Evolutionary conservation across 2,329 filamentous ascomycete species (phyloP), one percentile per base, ranked within the genome.

Genomic region (Mycogone perniciosa): DNA sequence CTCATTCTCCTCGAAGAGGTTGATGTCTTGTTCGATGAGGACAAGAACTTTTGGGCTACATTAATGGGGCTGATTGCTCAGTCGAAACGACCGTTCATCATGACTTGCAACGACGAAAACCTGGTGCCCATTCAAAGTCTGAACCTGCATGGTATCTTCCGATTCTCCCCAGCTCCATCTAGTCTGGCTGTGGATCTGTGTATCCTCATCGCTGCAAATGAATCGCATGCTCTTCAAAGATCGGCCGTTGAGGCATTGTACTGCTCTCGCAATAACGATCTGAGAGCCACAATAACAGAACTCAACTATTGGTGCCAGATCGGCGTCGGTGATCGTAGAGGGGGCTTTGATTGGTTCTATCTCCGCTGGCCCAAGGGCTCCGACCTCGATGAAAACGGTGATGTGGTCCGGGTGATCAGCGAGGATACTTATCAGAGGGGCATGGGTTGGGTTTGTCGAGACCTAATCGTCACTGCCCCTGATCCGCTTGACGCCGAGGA

Each of bases 271-370:
- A 66, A 76, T 2, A 70, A 77, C 30, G 93, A 99, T 64, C 71
- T 99, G 9, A 84, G 93, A 49, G 89, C 85, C 26, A 84, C 86
- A 2, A 81, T 99, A 44, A 84, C 79, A 50, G 90, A 97, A 54
- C 77, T 99, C 30, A 85, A 95, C 64, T 93, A 95, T 64, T 99
- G 92, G 92, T 99, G 95, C 65, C 93, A 99, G 65, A 90, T 97
- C 69, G 89, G 86, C 0, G 82, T 99, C 7, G 95, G 93, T 5
- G 93, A 96, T 64, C 76, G 82, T n/a, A 87, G 87, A 59, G 87
- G 88, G 20, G 92, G 93, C 0, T 79, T 95, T 41, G 88, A 92
- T 60, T 99, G 95, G 92, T 88, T 95, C 60, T 84, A 86, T 59
- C 81, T 85, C 44, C 79, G 85, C 51, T 92, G 85, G 82, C 87